Conservation (phyloP, 495 filamentous ascomycete species). For the Xylaria grammica region DNA sequence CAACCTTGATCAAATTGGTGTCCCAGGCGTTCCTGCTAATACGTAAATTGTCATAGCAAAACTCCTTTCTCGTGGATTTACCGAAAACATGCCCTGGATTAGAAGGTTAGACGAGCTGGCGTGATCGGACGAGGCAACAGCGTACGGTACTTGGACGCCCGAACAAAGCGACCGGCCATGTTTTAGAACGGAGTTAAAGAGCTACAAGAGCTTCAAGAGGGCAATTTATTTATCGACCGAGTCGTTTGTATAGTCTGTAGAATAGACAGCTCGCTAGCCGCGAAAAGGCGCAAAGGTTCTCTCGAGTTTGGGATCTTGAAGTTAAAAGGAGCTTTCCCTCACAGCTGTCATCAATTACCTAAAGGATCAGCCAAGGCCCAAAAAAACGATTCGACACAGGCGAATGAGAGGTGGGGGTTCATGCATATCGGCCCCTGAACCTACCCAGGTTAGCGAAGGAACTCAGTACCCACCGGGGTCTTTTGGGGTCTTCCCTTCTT, state of each 20-base stretch:
- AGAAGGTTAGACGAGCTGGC: slow-evolving; percentile 35
- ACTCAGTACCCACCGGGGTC: too few relatives aligned
- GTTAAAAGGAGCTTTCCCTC: slow-evolving; percentile 9
- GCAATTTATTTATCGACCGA: neutral
- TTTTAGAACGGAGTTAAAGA: slow-evolving; percentile 18
- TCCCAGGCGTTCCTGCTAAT: slow-evolving; percentile 99
- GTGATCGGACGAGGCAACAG: slow-evolving; percentile 35
- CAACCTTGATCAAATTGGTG: slow-evolving; percentile 94
- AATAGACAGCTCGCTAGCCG: slow-evolving; percentile 3
- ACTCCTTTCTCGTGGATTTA: slow-evolving; percentile 87
- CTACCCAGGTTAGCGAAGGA: neutral
- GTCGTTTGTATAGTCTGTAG: neutral
- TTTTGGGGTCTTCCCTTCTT: neutral
- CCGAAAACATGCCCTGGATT: slow-evolving; percentile 95
- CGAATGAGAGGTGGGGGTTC: slow-evolving; percentile 8
- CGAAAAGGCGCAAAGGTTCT: slow-evolving; percentile 10
- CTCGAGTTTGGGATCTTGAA: slow-evolving; percentile 1
- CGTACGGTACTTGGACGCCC: slow-evolving; percentile 98
- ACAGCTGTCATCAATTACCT: slow-evolving; percentile 1
- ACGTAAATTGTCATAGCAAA: slow-evolving; percentile 92
- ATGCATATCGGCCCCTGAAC: slow-evolving; percentile 19
- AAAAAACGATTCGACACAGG: slow-evolving; percentile 7
- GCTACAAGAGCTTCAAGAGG: neutral
- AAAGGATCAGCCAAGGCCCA: neutral
- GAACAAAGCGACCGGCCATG: slow-evolving; percentile 98